Percentiles rank a stretch among this genome's conserved stretches.
phyloP scores from a whole-genome alignment of 371 early-diverging fungal species.

The Aphelidium insulamus region DNA sequence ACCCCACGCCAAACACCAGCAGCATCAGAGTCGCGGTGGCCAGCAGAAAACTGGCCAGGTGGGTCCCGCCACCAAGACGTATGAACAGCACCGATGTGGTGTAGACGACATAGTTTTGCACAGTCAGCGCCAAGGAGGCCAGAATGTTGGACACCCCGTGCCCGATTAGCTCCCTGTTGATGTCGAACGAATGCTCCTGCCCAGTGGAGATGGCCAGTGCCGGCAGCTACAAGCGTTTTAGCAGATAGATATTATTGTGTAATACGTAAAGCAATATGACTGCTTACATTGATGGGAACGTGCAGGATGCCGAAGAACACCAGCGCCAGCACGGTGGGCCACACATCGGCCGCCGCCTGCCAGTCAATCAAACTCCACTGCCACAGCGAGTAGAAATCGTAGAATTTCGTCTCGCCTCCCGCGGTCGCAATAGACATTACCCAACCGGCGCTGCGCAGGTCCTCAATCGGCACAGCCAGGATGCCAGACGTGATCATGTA shows the following conservation, averaged over 20 bases:
- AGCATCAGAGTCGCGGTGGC: constrained; percentile 46
- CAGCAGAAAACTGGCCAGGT: constrained; percentile 64
- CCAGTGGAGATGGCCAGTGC: constrained; percentile 76
- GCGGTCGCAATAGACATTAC: constrained; percentile 62
- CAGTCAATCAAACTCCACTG: constrained; percentile 45
- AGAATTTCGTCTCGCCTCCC: constrained; percentile 51
- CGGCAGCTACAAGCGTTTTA: too few relatives aligned
- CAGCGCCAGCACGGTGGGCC: constrained; percentile 78
- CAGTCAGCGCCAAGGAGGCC: constrained; percentile 49
- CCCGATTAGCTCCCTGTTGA: constrained; percentile 78
- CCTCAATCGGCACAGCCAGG: constrained; percentile 31
- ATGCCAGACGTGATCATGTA: constrained; percentile 32
- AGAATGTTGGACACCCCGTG: constrained; percentile 75
- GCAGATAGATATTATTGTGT: too few relatives aligned
- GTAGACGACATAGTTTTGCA: constrained; percentile 74
- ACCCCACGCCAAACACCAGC: constrained; percentile 61
- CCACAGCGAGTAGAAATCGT: constrained; percentile 63
- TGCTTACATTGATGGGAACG: constrained; percentile 84
- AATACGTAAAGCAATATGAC: too few relatives aligned
- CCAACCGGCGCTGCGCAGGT: constrained; percentile 56
- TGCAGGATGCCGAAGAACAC: constrained; percentile 88
- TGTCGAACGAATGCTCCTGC: constrained; percentile 47
- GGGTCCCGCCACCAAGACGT: constrained; percentile 68
- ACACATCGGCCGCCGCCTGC: constrained; percentile 40
- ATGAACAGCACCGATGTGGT: constrained; percentile 78